A percentile compares a stretch with the other conserved stretches of the same genome.
Conservation (phyloP, 2,329 filamentous ascomycete species). For the Dactylellina haptotyla region DNA sequence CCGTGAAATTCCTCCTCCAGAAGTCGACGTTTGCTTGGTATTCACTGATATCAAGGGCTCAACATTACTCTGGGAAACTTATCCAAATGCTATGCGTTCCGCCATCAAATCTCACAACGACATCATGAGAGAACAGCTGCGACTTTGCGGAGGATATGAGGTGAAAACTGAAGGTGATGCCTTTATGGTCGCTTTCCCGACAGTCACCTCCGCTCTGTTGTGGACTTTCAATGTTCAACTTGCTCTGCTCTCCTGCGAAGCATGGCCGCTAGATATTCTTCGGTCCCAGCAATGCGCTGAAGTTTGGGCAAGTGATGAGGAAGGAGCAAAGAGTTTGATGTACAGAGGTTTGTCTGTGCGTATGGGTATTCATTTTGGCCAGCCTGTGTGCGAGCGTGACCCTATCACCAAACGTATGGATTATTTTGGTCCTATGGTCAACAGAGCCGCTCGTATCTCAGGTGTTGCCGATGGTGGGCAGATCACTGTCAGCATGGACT, state of each 20-base stretch:
- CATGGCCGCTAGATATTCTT: conserved; percentile 94
- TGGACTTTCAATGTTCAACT: conserved; percentile 97
- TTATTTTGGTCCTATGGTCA: conserved; percentile 99
- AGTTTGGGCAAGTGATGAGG: conserved; percentile 76
- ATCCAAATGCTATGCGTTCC: conserved; percentile 92
- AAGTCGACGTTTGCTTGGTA: conserved; percentile 88
- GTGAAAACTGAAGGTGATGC: conserved; percentile 99
- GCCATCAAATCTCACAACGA: conserved; percentile 98
- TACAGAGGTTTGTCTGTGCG: conserved; percentile 94
- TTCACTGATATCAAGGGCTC: conserved; percentile 99
- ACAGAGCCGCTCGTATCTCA: conserved; percentile 92
- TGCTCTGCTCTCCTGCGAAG: conserved; percentile 75
- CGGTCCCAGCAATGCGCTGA: conserved; percentile 73
- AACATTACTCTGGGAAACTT: conserved; percentile 93
- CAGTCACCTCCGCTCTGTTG: conserved; percentile 89
- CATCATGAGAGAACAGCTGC: conserved; percentile 90
- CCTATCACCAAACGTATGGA: conserved; percentile 98
- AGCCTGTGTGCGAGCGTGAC: conserved; percentile 92
- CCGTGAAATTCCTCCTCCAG: conserved; percentile 88
- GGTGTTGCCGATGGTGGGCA: conserved; percentile 95
- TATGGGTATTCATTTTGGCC: conserved; percentile 97
- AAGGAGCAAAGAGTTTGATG: conserved; percentile 86
- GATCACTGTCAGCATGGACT: conserved; percentile 95
- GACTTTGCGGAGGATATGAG: conserved; percentile 94
- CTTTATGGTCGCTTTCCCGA: conserved; percentile 99